Evolutionary conservation across 2,329 filamentous ascomycete species (phyloP), one percentile per base, ranked within the genome.

Genomic region (Curvularia verruculosa): DNA sequence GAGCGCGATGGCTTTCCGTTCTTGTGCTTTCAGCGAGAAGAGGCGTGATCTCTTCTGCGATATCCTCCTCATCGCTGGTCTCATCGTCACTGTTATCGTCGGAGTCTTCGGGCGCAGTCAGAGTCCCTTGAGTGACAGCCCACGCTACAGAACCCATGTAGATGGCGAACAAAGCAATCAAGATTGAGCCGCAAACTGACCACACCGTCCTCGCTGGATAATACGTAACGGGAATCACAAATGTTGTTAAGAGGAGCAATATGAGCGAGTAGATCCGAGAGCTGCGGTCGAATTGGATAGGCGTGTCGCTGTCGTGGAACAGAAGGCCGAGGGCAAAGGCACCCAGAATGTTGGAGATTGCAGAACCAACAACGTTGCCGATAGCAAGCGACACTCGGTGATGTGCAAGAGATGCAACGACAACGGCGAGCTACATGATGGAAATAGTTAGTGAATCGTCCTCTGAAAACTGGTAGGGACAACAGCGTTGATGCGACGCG

Each of bases 321-420:
- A 84, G 64, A 1, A 85, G 73, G 5, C 82, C 83, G 1, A 85
- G 72, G 1, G 82, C 82, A 63, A 85, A 85, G 12, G 83, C 83
- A 15, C 83, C 83, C 2, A 84, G 75, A 49, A 84, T 82, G 52
- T 85, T 85, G 48, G 83, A 84, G 44, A 85, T 82, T 34, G 78
- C 75, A 18, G 81, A 82, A n/a, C 83, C 83, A 58, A 84, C 66
- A 47, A 85, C 76, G 58, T 85, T 85, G n/a, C 82, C 83, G 0
- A 84, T 64, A 9, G 83, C 83, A 7, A 85, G 71, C 1, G 82
- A 78, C 0, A 77, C 75, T 23, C 78, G 81, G 26, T 77, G 70
- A 50, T 80, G 81, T 2, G 77, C 72, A 29, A 84, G 72, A 8
- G 81, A 78, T 19, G 80, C 78, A 10, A 83, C 61, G 2, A 85